phyloP scores from a whole-genome alignment of 106 monocot species.

The Dactylorhiza incarnata region DNA sequence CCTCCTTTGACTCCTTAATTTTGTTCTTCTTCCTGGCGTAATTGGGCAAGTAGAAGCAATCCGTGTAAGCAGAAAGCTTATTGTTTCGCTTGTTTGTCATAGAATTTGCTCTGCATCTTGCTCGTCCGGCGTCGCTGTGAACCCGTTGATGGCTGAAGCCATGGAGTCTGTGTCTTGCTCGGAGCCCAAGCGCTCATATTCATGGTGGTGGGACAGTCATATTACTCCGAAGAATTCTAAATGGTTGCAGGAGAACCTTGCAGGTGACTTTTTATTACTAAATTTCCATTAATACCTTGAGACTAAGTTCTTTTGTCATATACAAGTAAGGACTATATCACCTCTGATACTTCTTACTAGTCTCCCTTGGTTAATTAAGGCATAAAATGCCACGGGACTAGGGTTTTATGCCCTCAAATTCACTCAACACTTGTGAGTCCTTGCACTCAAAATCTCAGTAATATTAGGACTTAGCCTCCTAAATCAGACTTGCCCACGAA shows the following conservation, averaged over 20 bases:
- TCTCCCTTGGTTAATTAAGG: not conserved
- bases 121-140: constrained; percentile 2
- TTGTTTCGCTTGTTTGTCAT: not conserved
- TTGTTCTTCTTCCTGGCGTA: not conserved
- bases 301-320: not conserved
- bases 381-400: too few relatives aligned
- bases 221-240: constrained; percentile 46
- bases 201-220: constrained; percentile 62
- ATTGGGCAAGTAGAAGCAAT: not conserved
- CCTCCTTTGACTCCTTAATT: not conserved
- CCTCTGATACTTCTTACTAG: not conserved
- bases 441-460: too few relatives aligned
- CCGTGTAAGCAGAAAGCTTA: not conserved
- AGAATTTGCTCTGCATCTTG: not conserved
- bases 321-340: not conserved
- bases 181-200: constrained; percentile 27
- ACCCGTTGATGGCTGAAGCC: not conserved
- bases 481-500: too few relatives aligned
- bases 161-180: not conserved
- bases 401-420: too few relatives aligned
- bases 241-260: constrained; percentile 53
- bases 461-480: too few relatives aligned
- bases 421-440: too few relatives aligned
- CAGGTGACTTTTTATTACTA: constrained; percentile 16
- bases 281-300: not conserved